Base-by-base conservation (phyloP, 805 yeast genomes). In the Zygotorulaspora sp. region DNA sequence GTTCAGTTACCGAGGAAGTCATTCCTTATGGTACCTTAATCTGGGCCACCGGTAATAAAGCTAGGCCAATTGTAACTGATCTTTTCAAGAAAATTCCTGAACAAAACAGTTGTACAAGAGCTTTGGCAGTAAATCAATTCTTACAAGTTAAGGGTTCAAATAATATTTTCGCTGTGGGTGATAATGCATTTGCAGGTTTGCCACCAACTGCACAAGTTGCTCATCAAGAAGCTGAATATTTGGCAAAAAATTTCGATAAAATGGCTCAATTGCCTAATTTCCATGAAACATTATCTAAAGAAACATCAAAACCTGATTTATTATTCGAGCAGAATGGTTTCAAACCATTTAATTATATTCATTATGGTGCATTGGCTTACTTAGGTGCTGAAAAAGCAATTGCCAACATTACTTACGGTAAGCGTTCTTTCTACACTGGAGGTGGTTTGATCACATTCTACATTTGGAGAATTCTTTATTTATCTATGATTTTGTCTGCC, bases 151-250 rank as follows among this genome's bases (percentile, higher is more conserved):
- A 84, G 57, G 97, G 97, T 55, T 70, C 87, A 31, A 71, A 72
- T 57, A 84, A 84, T 55, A 77, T 89, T 52, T 89, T 74, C 65
- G 96, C 96, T 38, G 71, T 89, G 41, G 97, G 97, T 62, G 97
- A 89, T 66, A 87, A 95, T 66, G 87, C 96, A 16, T 73, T 75
- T 42, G 84, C 95, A 44, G 84, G 85, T 57, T 77, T 78, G 57
- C 95, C 96, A 13, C 97, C 97, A 52, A 89, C 97, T 41, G 97
- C 97, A 19, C 97, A 89, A 71, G 96, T 88, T 43, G 97, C 97
- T 25, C 81, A 86, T 67, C 97, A 89, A 71, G 83, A 87, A 66
- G 97, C 96, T 53, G 72, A 72, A 41, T 89, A 76, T 66, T 74
- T 89, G 52, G 89, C 87, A 34, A 70, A 72, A 33, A 75, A 77